Base-by-base conservation (phyloP, 305 asterid species). In the Fraxinus ornus region DNA sequence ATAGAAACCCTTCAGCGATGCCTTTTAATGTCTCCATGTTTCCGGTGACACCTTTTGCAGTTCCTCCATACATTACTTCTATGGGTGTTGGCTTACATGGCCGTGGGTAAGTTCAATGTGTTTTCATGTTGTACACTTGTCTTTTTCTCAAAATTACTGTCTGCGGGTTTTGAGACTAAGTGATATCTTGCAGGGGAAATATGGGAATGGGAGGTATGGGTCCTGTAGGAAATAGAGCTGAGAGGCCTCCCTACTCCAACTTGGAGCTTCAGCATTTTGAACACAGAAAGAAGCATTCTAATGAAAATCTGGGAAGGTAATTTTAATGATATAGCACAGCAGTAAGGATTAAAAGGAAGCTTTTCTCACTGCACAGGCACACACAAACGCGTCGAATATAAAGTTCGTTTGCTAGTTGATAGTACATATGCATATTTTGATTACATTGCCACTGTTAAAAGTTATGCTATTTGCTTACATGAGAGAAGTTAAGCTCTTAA, bases 1-100 rank as follows among this genome's bases (percentile, higher is more conserved):
- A 93, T 57, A 75, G 81, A 66, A 89, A 81, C 87, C 93, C 94
- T 76, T 85, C 89, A 41, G 90, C 88, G 93, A 90, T 91, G 92
- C 88, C 91, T 32, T 94, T 89, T 90, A 89, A 86, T 88, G 89
- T 93, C 62, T 74, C 90, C 80, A 80, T 90, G 83, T 88, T 90
- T 84, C 93, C 93, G 17, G 79, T 75, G 33, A 41, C 89, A 30
- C 92, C 90, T 33, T 91, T 79, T 81, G 83, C 83, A 68, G 84
- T 79, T 86, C 92, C 93, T 88, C 89, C 91, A 19, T 88, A 90
- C 81, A 78, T 80, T 80, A 88, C 88, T 76, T 78, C 90, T 22
- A 78, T 89, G 88, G 78, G 81, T 78, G 88, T 91, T 70, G 75
- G 75, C 7, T 26, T 68, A 68, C 37, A 68, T 28, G 75, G 75